Evolutionary conservation across 2,329 filamentous ascomycete genomes (phyloP).

Genomic region (Calonectria leucothoes): DNA sequence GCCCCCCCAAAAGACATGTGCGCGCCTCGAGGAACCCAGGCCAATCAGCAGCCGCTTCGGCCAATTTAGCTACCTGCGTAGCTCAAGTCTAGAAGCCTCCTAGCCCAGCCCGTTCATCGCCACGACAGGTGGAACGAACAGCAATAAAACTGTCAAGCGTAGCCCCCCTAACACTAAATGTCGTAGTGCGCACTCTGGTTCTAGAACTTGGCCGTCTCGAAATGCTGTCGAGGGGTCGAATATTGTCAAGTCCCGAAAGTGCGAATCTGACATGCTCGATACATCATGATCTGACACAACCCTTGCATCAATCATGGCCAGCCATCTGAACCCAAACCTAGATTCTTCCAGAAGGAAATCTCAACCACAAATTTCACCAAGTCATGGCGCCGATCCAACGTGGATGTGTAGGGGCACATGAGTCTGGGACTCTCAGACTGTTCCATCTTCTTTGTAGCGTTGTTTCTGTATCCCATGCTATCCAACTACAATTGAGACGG

Average conservation of each 20-base stretch:
- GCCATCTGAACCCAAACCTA: background rate
- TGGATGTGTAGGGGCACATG: too few relatives aligned
- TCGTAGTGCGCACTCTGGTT: background rate
- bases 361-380: too few relatives aligned
- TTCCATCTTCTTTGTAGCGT: too few relatives aligned
- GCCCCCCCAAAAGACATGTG: background rate
- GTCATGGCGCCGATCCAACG: too few relatives aligned
- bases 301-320: too few relatives aligned
- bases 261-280: background rate
- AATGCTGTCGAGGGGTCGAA: background rate
- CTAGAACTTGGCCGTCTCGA: background rate
- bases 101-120: background rate
- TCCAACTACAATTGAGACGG: too few relatives aligned
- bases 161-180: background rate
- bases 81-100: conserved; percentile 1
- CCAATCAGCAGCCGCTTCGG: background rate
- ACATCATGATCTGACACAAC: too few relatives aligned
- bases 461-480: too few relatives aligned
- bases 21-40: background rate
- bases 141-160: background rate
- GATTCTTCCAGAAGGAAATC: background rate
- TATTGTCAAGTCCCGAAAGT: background rate
- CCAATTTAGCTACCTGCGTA: background rate
- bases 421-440: too few relatives aligned
- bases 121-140: background rate